A percentile compares a stretch with the other conserved stretches of the same genome.
These are phyloP conservation scores for Solanum habrochaites DNA, from an alignment of 257 asterid genomes.

Conservation along the genomic window DNA sequence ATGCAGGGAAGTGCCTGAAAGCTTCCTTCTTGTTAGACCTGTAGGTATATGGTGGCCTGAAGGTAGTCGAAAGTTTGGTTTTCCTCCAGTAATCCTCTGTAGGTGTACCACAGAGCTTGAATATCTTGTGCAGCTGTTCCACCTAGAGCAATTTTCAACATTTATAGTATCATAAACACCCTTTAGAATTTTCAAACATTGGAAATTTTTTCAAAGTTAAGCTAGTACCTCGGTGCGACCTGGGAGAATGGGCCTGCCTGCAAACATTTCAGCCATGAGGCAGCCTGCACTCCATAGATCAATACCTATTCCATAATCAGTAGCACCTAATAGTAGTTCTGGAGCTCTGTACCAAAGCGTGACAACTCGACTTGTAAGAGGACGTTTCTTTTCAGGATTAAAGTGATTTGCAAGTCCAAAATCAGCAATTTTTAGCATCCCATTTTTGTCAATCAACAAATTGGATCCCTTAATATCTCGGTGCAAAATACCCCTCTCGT, in stretches of 20 bases:
- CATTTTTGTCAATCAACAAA: conserved; percentile 52
- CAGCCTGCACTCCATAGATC: conserved; percentile 94
- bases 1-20: conserved; percentile 50
- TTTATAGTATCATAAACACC: neutral
- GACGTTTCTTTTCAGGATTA: conserved; percentile 34
- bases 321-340: conserved; percentile 67
- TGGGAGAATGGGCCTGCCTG: conserved; percentile 67
- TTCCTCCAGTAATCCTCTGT: conserved; percentile 45
- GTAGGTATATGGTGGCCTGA: conserved; percentile 55
- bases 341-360: conserved; percentile 91
- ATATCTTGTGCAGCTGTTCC: conserved; percentile 69
- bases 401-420: conserved; percentile 62
- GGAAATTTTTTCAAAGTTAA: neutral
- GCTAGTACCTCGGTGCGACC: conserved; percentile 67
- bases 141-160: conserved; percentile 20
- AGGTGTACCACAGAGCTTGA: conserved; percentile 83
- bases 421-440: conserved; percentile 72
- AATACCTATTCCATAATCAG: conserved; percentile 62
- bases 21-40: conserved; percentile 38
- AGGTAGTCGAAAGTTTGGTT: conserved; percentile 41
- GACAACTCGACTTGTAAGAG: conserved; percentile 68
- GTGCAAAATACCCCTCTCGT: conserved; percentile 64
- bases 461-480: conserved; percentile 82
- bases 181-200: neutral
- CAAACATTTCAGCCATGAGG: conserved; percentile 84